Evolutionary conservation across 2,329 filamentous ascomycete genomes (phyloP).

Genomic region (Sclerotinia trifoliorum): DNA sequence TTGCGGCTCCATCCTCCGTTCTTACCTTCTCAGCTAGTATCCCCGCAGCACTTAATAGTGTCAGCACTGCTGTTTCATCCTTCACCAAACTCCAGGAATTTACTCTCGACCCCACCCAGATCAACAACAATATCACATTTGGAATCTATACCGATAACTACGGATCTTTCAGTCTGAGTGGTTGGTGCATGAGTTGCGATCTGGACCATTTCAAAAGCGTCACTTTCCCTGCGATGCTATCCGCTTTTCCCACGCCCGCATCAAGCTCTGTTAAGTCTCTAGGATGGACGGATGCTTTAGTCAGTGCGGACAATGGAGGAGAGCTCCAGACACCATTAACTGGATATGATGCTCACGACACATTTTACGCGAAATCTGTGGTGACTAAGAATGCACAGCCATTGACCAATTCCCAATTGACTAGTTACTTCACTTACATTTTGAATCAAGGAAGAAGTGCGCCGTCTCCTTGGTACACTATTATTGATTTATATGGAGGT

Average conservation of each 20-base stretch:
- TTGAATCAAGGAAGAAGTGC: constrained; percentile 21
- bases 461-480: constrained; percentile 19
- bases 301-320: constrained; percentile 21
- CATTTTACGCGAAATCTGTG: constrained; percentile 29
- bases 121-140: constrained; percentile 43
- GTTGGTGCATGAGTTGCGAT: constrained; percentile 43
- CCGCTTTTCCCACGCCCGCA: constrained; percentile 37
- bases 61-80: constrained; percentile 9
- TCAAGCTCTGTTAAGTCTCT: constrained; percentile 32
- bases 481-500: constrained; percentile 26
- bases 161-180: constrained; percentile 40
- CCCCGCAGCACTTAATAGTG: constrained; percentile 26
- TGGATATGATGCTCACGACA: constrained; percentile 27
- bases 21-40: constrained; percentile 30
- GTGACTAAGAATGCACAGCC: constrained; percentile 24
- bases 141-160: constrained; percentile 44
- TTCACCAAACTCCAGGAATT: constrained; percentile 21
- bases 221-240: constrained; percentile 42
- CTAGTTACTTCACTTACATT: constrained; percentile 21
- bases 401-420: constrained; percentile 10
- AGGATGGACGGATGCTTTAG: constrained; percentile 28
- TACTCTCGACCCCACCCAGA: constrained; percentile 15
- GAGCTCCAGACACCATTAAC: constrained; percentile 22
- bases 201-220: constrained; percentile 41
- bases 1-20: constrained; percentile 39